phyloP scores from a whole-genome alignment of 1,284 basidiomycete genomes.

The Ceratorhiza oryzae-sativae region DNA sequence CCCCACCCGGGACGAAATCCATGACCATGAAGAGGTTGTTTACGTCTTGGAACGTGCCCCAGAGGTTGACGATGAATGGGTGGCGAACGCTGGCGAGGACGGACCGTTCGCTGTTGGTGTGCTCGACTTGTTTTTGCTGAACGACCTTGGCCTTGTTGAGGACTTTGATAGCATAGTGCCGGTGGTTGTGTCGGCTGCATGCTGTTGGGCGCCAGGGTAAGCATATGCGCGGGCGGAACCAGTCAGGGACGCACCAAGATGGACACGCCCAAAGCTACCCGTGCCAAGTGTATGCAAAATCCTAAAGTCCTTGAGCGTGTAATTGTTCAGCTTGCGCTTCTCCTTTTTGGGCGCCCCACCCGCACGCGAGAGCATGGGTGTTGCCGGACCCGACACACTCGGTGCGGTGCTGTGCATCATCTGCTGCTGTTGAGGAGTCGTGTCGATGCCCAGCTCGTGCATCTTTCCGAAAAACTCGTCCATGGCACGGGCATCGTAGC shows the following conservation, averaged over 20 bases:
- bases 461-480: constrained; percentile 38
- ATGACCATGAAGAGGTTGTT: constrained; percentile 99
- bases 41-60: constrained; percentile 96
- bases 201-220: constrained; percentile 56
- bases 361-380: neutral
- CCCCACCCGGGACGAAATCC: constrained; percentile 99
- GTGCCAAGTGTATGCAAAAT: constrained; percentile 86
- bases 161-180: constrained; percentile 96
- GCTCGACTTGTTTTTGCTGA: constrained; percentile 95
- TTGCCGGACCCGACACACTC: neutral
- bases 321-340: constrained; percentile 51
- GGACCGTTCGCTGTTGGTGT: constrained; percentile 94
- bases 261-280: constrained; percentile 94
- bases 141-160: constrained; percentile 94
- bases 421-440: neutral
- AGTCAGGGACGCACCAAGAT: constrained; percentile 69
- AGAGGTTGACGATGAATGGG: constrained; percentile 97
- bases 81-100: constrained; percentile 92
- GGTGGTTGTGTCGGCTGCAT: constrained; percentile 88
- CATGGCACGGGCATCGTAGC: constrained; percentile 25
- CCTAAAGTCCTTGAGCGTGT: constrained; percentile 73
- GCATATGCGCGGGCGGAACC: neutral
- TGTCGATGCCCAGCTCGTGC: constrained; percentile 33
- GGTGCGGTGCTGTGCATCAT: constrained; percentile 5
- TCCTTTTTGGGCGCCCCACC: constrained; percentile 12